Conservation (phyloP, 2,329 filamentous ascomycete genomes). For the Ascocoryne sarcoides region DNA sequence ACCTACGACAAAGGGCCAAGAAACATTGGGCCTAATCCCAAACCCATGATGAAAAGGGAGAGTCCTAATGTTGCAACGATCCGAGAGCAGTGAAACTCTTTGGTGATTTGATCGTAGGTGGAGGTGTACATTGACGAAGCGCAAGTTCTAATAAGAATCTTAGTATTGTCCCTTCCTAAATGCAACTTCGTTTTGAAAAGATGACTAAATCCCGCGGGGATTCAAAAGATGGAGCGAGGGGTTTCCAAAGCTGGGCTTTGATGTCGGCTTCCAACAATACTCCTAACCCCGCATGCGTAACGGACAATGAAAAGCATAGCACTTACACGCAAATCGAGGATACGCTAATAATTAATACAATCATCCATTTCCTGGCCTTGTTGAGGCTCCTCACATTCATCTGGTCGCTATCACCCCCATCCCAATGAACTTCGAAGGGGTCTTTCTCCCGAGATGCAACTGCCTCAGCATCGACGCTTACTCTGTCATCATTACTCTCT, state of each 20-base stretch:
- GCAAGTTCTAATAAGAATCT: slow-evolving; percentile 52
- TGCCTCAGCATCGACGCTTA: slow-evolving; percentile 13
- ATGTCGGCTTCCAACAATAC: too few species aligned
- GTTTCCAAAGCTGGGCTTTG: too few species aligned
- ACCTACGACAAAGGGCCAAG: slow-evolving; percentile 43
- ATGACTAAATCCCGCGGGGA: not conserved
- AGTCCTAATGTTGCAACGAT: slow-evolving; percentile 72
- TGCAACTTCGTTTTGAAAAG: too few species aligned
- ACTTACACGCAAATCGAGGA: slow-evolving; percentile 79
- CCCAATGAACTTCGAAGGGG: slow-evolving; percentile 64
- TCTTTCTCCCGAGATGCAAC: slow-evolving; percentile 26
- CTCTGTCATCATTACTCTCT: slow-evolving; percentile 6
- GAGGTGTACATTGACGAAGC: slow-evolving; percentile 83
- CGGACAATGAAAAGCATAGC: too few species aligned
- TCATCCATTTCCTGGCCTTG: slow-evolving; percentile 63
- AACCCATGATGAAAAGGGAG: slow-evolving; percentile 73
- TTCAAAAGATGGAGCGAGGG: too few species aligned
- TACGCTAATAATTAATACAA: slow-evolving; percentile 64
- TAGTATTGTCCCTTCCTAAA: not conserved
- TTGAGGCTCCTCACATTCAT: slow-evolving; percentile 64
- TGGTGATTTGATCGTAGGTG: slow-evolving; percentile 68
- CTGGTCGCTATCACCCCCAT: slow-evolving; percentile 62
- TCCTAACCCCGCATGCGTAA: too few species aligned
- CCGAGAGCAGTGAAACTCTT: slow-evolving; percentile 62
- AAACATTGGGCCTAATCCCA: slow-evolving; percentile 49